Evolutionary conservation across 768 basidiomycete species (phyloP).

Genomic region (Chalciporus chontae): DNA sequence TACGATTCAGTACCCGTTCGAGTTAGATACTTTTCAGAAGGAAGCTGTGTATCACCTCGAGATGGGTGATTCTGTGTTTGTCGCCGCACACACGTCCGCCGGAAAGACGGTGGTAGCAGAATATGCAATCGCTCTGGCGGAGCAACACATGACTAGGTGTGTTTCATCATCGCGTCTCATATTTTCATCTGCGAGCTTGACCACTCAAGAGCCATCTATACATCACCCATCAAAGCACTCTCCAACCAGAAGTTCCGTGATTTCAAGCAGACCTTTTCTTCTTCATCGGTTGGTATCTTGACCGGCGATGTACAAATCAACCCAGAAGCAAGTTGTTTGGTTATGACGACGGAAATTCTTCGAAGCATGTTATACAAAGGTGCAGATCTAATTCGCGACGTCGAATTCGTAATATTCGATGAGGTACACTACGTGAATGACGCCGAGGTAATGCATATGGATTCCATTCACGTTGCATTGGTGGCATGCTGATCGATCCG

Average conservation of each 20-base stretch:
- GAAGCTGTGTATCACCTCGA: constrained; percentile 98
- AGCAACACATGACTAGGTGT: constrained; percentile 98
- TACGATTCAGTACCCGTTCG: constrained; percentile 89
- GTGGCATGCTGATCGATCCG: constrained; percentile 9
- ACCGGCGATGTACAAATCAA: constrained; percentile 99
- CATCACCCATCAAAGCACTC: constrained; percentile 96
- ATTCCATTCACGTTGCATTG: constrained; percentile 3
- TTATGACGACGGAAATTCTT: constrained; percentile 98
- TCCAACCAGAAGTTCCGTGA: constrained; percentile 99
- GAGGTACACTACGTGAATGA: constrained; percentile 99
- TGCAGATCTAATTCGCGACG: constrained; percentile 96
- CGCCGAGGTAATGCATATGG: constrained; percentile 68
- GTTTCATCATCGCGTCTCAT: constrained; percentile 14
- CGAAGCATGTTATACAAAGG: constrained; percentile 99
- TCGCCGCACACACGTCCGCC: constrained; percentile 99
- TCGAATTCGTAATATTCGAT: constrained; percentile 99
- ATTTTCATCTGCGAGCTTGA: constrained; percentile 10
- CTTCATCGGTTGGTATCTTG: constrained; percentile 88
- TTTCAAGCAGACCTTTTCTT: constrained; percentile 94
- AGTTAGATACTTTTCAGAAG: constrained; percentile 97
- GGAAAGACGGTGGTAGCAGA: constrained; percentile 99
- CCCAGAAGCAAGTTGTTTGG: constrained; percentile 92
- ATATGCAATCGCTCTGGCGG: constrained; percentile 95
- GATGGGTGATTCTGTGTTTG: constrained; percentile 96
- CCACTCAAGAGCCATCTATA: constrained; percentile 83